Base-by-base conservation (phyloP, 495 filamentous ascomycete species). In the Chaetomium cochliodes region DNA sequence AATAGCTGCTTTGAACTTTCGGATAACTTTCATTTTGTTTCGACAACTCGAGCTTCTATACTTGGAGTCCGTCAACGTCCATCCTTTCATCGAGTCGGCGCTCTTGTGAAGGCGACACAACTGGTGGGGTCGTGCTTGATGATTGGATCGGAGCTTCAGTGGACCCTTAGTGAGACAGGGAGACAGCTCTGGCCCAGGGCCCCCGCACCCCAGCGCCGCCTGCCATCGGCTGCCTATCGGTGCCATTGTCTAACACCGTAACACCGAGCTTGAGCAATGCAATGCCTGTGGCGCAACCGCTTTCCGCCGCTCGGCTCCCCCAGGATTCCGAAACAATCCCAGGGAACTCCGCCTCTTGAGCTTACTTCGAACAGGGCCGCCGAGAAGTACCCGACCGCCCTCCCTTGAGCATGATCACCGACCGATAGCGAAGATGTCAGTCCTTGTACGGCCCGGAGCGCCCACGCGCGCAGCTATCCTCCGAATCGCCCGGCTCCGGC, bases 361-460 rank as follows among this genome's bases (percentile, higher is more conserved):
- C 57, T 59, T 49, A 20, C 44, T 30, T 16, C 13, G 2, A 22
- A n/a, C 41, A 49, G 26, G 13, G 26, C 30, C 26, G 57, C 18
- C 20, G n/a, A 49, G 42, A 49, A 16, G 41, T 44, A 44, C 15
- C 33, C 41, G 41, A 44, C 41, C 41, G 30, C 2, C 18, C 28
- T 20, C 52, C 28, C 8, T 20, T 25, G 57, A 66, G 56, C 65
- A 66, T 70, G 67, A 57, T 59, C 57, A 28, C 51, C 56, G 25
- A 8, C 59, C 58, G 25, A 44, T 16, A 16, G 62, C 44, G 15
- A 77, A 65, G 68, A 79, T 79, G 72, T 62, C 67, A 67, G 71
- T 73, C 70, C 59, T 77, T 57, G 67, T 60, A 37, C 70, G 77
- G 72, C 73, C 67, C 56, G 70, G 70, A 58, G 67, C 67, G 44